phyloP scores from a whole-genome alignment of 768 basidiomycete genomes.

The Dioszegia crocea region DNA sequence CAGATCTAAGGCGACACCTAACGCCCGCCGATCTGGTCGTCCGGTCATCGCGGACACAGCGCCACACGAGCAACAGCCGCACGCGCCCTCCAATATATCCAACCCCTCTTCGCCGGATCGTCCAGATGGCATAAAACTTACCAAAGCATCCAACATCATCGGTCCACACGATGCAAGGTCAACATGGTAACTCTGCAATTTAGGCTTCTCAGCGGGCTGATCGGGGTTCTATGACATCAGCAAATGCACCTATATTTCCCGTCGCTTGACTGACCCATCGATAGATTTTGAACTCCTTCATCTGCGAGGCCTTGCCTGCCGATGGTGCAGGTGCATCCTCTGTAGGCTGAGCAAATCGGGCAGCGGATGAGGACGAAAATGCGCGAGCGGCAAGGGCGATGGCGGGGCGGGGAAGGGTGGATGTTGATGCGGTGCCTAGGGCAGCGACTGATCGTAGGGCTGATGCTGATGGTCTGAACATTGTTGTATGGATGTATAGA shows the following conservation, averaged over 20 bases:
- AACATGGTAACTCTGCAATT: conserved; percentile 81
- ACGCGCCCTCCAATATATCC: too few species aligned
- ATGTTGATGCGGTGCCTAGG: background rate
- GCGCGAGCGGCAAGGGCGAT: background rate
- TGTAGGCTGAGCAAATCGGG: conserved; percentile 1
- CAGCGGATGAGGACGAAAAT: background rate
- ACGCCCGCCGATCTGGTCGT: too few species aligned
- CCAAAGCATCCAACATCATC: conserved; percentile 61
- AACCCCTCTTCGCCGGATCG: too few species aligned
- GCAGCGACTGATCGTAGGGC: conserved; percentile 4
- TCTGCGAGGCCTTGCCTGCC: conserved; percentile 21
- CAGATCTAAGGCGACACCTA: too few species aligned
- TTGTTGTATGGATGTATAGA: background rate
- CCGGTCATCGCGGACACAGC: too few species aligned
- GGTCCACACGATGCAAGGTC: conserved; percentile 93
- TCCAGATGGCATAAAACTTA: conserved; percentile 27
- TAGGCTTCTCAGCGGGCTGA: conserved; percentile 83
- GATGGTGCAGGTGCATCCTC: background rate
- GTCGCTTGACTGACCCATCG: conserved; percentile 84
- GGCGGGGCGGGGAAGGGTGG: background rate
- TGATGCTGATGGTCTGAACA: conserved; percentile 9
- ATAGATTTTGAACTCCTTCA: conserved; percentile 98
- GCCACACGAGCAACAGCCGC: too few species aligned
- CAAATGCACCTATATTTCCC: too few species aligned
- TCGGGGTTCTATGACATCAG: conserved; percentile 92